Conservation (phyloP, 2,329 filamentous ascomycete species). For the Stagonosporopsis rhizophila region DNA sequence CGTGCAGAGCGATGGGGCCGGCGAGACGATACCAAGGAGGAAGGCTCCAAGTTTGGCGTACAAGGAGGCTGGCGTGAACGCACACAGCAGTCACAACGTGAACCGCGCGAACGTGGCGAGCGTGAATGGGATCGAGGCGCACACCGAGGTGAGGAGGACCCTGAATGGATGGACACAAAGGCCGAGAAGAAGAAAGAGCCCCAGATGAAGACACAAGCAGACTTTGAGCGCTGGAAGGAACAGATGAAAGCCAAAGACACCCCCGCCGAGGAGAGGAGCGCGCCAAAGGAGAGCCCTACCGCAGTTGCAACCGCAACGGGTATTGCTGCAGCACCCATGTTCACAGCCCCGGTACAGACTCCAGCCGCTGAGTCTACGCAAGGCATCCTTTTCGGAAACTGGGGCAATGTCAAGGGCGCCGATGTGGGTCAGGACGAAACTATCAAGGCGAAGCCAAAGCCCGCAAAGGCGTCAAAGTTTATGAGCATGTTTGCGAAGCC, state of each 20-base stretch:
- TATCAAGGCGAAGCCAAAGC: constrained; percentile 53
- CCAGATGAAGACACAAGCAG: constrained; percentile 80
- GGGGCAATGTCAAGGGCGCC: constrained; percentile 58
- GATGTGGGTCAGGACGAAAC: constrained; percentile 41
- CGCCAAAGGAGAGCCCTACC: constrained; percentile 36
- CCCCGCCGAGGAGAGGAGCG: constrained; percentile 56
- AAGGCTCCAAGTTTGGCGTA: constrained; percentile 53
- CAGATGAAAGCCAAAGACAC: constrained; percentile 75
- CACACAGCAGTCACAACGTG: constrained; percentile 37
- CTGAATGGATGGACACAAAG: constrained; percentile 84
- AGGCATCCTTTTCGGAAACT: constrained; percentile 78
- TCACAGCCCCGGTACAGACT: constrained; percentile 58
- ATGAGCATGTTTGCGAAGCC: constrained; percentile 70
- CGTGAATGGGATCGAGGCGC: constrained; percentile 62
- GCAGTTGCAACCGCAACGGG: constrained; percentile 31
- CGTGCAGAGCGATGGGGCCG: constrained; percentile 67
- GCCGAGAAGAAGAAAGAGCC: constrained; percentile 71
- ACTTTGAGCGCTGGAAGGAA: constrained; percentile 95
- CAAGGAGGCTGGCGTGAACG: constrained; percentile 66
- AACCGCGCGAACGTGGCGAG: constrained; percentile 53
- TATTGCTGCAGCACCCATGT: constrained; percentile 38
- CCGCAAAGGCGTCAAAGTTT: constrained; percentile 81
- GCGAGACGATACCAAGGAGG: constrained; percentile 62
- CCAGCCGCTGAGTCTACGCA: constrained; percentile 70
- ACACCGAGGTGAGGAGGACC: constrained; percentile 69